Percentiles rank a stretch among this genome's conserved stretches.
Conservation (phyloP, 2,329 filamentous ascomycete genomes). For the Beauveria caledonica region DNA sequence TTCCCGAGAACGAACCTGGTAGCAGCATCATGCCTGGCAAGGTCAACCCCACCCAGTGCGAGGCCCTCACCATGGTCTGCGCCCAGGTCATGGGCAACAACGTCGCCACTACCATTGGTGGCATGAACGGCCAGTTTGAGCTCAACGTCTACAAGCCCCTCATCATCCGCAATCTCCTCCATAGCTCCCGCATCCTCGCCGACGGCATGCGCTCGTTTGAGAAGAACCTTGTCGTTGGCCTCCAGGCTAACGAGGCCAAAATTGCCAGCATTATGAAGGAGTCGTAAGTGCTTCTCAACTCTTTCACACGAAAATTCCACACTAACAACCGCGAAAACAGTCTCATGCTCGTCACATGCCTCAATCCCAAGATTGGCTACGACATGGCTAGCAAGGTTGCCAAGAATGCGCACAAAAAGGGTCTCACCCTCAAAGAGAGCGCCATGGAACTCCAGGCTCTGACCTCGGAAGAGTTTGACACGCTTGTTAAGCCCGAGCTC, state of each 20-base stretch:
- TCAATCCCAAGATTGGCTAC: constrained; percentile 96
- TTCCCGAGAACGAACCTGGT: constrained; percentile 97
- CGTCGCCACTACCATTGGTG: constrained; percentile 83
- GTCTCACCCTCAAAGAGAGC: constrained; percentile 83
- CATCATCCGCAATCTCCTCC: constrained; percentile 88
- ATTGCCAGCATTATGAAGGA: constrained; percentile 88
- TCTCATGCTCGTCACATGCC: constrained; percentile 95
- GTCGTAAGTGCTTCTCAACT: constrained; percentile 52
- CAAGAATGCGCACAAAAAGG: constrained; percentile 99
- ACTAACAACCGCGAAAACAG: constrained; percentile 35
- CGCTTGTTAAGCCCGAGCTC: constrained; percentile 82
- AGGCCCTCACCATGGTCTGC: constrained; percentile 96
- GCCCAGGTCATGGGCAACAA: constrained; percentile 98
- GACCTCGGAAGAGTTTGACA: constrained; percentile 82
- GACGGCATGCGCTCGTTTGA: constrained; percentile 95
- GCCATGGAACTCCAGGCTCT: constrained; percentile 89
- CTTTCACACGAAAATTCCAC: constrained; percentile 3
- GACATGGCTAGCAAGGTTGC: constrained; percentile 96
- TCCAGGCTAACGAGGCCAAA: constrained; percentile 89
- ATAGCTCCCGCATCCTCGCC: constrained; percentile 78
- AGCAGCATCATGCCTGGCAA: constrained; percentile 99
- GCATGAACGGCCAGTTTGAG: constrained; percentile 97
- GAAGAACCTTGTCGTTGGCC: constrained; percentile 80
- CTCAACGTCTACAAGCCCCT: constrained; percentile 98
- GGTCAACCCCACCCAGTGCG: constrained; percentile 98